These are phyloP conservation scores for Funneliformis geosporum DNA, from an alignment of 192 early-diverging fungal genomes.

Conservation along the genomic window DNA sequence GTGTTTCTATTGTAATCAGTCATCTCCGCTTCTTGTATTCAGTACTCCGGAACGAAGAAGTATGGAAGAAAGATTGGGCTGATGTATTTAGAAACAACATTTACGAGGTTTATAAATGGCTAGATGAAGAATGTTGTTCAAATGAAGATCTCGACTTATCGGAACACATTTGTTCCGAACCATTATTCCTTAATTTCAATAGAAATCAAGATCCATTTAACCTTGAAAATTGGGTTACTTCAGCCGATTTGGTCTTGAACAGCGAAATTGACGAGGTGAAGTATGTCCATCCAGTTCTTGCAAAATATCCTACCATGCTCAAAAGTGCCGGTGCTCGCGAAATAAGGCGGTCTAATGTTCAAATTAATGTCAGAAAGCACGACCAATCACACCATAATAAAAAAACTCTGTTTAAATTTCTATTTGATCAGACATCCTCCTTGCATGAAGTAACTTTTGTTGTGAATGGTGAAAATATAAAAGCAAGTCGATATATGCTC, in stretches of 20 bases:
- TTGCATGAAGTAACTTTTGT: constrained; percentile 18
- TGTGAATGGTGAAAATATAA: not conserved
- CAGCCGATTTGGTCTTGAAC: not conserved
- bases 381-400: not conserved
- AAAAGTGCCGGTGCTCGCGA: not conserved
- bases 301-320: not conserved
- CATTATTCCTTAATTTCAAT: constrained; percentile 4
- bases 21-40: not conserved
- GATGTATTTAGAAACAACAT: not conserved
- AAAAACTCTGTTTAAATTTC: not conserved
- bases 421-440: not conserved
- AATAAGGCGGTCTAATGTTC: not conserved
- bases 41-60: not conserved
- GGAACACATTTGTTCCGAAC: not conserved
- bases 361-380: not conserved
- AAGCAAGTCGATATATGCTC: not conserved
- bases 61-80: constrained; percentile 8
- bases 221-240: not conserved
- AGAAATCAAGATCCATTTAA: constrained; percentile 18
- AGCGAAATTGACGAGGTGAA: not conserved
- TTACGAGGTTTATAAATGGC: not conserved
- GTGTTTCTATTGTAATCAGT: not conserved
- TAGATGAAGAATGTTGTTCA: not conserved
- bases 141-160: not conserved
- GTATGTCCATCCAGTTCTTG: not conserved